Conservation (phyloP, 2,329 filamentous ascomycete species). For the Tolypocladium paradoxum region DNA sequence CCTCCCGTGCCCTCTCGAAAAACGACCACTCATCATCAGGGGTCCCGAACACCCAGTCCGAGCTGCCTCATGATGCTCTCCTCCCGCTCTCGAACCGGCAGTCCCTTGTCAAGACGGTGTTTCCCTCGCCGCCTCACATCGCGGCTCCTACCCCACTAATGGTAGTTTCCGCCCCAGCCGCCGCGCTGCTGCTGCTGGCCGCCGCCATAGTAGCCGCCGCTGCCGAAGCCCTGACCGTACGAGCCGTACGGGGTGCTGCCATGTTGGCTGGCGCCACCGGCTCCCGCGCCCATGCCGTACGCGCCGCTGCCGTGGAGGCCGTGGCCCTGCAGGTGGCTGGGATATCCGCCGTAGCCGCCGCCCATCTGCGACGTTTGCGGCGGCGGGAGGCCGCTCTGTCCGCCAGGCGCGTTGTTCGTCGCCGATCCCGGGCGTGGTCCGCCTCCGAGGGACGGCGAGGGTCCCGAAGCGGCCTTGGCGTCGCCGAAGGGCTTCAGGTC, state of each 20-base stretch:
- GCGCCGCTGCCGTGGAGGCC: slow-evolving; percentile 42
- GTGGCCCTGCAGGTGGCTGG: slow-evolving; percentile 42
- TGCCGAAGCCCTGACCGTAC: slow-evolving; percentile 39
- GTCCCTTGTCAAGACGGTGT: slow-evolving; percentile 4
- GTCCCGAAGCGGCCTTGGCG: slow-evolving; percentile 40
- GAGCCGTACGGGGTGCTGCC: slow-evolving; percentile 42
- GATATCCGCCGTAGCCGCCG: slow-evolving; percentile 42
- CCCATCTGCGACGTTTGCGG: slow-evolving; percentile 46
- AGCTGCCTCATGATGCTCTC: slow-evolving; percentile 7
- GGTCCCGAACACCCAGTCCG: slow-evolving; percentile 5
- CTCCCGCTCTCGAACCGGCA: slow-evolving; percentile 3
- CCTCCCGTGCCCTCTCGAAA: slow-evolving; percentile 14
- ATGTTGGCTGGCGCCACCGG: slow-evolving; percentile 37
- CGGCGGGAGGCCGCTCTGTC: slow-evolving; percentile 43
- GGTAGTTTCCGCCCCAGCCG: slow-evolving; percentile 52
- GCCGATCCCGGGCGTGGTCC: slow-evolving; percentile 47
- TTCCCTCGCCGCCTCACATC: slow-evolving; percentile 12
- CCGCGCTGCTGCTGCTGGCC: slow-evolving; percentile 31
- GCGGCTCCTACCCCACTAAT: slow-evolving; percentile 28
- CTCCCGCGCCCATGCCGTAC: slow-evolving; percentile 43
- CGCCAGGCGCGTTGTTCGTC: slow-evolving; percentile 38
- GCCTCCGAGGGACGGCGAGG: slow-evolving; percentile 44
- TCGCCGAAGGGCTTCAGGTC: slow-evolving; percentile 52
- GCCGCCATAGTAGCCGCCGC: slow-evolving; percentile 35
- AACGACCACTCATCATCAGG: slow-evolving; percentile 1